Base-by-base conservation (phyloP, 2,329 filamentous ascomycete species). In the Alternaria sp. region DNA sequence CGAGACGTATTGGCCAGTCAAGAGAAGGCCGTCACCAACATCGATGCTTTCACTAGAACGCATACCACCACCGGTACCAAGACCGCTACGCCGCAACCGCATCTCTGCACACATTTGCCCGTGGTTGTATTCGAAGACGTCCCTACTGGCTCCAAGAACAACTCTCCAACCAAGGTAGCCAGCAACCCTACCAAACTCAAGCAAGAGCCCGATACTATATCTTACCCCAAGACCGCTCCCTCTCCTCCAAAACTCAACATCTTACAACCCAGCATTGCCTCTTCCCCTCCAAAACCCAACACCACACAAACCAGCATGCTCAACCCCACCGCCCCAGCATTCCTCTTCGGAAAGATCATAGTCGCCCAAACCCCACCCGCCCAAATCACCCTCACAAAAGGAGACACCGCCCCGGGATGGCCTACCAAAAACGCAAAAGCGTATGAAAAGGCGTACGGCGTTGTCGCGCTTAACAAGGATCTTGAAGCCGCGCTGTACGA, bases 401-500 rank as follows among this genome's bases (percentile, higher is more conserved):
- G 17, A 40, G 19, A 25, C 43, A 26, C 3, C 44, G 13, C 43
- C 5, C 21, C 44, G 0, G 21, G 15, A n/a, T 19, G 26, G 28
- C 10, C 5, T 9, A 19, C 15, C 15, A n/a, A 46, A 7, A 32
- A 57, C 9, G 15, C 8, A 1, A 36, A 9, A 10, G 3, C 15
- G 10, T 13, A 4, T 13, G 11, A 12, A 28, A n/a, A 21, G 17
- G 4, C 40, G 1, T 19, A 49, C 1, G n/a, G 47, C 2, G 40
- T 54, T 8, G 8, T 21, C 12, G 54, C 47, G 6, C 17, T 13
- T 0, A 26, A 26, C 32, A 66, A 64, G 8, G 54, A 61, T 5
- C 15, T 66, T 1, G 64, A 66, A 23, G 44, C 52, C 1, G 56
- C 30, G 9, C 23, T 65, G 1, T 60, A 63, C 28, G 28, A 61